A percentile compares a stretch with the other conserved stretches of the same genome.
These are phyloP conservation scores for Thymus quinquecostatus DNA, from an alignment of 257 asterid genomes.

Conservation along the genomic window DNA sequence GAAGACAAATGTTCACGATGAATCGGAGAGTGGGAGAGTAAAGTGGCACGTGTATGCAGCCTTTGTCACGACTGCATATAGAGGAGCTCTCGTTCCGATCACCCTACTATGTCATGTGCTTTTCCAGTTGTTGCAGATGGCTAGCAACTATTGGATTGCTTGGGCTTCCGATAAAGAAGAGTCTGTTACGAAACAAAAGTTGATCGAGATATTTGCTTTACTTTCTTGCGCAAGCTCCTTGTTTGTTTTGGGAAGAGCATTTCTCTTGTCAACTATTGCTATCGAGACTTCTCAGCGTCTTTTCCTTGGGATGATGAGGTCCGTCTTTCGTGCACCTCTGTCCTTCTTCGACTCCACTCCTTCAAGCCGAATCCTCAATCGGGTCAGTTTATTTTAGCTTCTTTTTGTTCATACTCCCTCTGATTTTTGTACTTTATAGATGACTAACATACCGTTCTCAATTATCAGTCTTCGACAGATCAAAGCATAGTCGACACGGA, in stretches of 20 bases:
- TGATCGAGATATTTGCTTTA: slow-evolving; percentile 64
- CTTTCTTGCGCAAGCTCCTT: slow-evolving; percentile 81
- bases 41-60: slow-evolving; percentile 80
- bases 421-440: not conserved
- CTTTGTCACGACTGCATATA: slow-evolving; percentile 70
- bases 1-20: slow-evolving; percentile 46
- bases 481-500: slow-evolving; percentile 84
- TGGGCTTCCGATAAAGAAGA: slow-evolving; percentile 73
- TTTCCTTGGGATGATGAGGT: slow-evolving; percentile 58
- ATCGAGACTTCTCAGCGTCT: slow-evolving; percentile 72
- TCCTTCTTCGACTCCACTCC: slow-evolving; percentile 82
- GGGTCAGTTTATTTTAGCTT: slow-evolving; percentile 47
- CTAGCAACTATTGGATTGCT: slow-evolving; percentile 88
- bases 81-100: slow-evolving; percentile 73
- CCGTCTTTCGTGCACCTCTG: slow-evolving; percentile 75
- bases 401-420: not conserved
- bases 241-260: slow-evolving; percentile 75
- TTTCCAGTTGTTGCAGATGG: slow-evolving; percentile 80
- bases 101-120: slow-evolving; percentile 71
- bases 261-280: slow-evolving; percentile 74
- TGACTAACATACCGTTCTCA: not conserved
- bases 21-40: slow-evolving; percentile 68
- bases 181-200: slow-evolving; percentile 41
- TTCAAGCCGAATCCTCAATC: slow-evolving; percentile 81
- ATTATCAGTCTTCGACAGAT: slow-evolving; percentile 77